Base-by-base conservation (phyloP, 73 alveolate species). In the Blepharisma stoltei region DNA sequence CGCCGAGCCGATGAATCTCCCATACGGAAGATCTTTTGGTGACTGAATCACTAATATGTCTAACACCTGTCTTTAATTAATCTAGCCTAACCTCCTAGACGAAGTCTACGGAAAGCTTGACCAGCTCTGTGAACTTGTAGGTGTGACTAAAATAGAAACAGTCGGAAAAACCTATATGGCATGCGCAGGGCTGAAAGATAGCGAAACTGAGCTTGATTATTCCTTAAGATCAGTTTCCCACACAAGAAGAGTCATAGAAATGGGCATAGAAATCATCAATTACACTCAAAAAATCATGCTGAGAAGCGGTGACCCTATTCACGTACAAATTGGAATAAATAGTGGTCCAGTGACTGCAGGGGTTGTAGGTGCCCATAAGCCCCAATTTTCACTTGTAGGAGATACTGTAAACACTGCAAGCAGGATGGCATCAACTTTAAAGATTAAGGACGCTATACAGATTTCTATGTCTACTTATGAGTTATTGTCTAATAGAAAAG, bases 341-440 rank as follows among this genome's bases (percentile, higher is more conserved):
- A 89, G 95, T 54, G 99, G 99, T 14, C 87, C 91, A 65, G 99
- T 96, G 6, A 90, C 96, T 44, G 94, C 98, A 6, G 99, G 99
- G 6, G 99, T 96, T 44, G 97, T 97, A 7, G 99, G 99, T 6
- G 92, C 86, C 52, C 98, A 95, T 80, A 90, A 94, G 60, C 99
- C 99, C 0, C 96, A 96, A 78, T 97, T 96, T 88, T 92, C 98
- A 20, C 89, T 97, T 48, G 93, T 97, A 27, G 99, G 99, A 18
- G 99, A 96, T 86, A 94, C 99, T 21, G 99, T 97, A 23, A 95
- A 97, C 88, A 97, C 98, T 52, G 96, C 99, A 32, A 89, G 97
- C 49, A 90, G 99, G 80, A 97, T 96, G 92, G 14, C 46, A 2
- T 60, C 73, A 2, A 60, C 73, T 20, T 60, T 60, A 5, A 38